phyloP scores from a whole-genome alignment of 495 filamentous ascomycete species.

The Endocarpon pusillum region DNA sequence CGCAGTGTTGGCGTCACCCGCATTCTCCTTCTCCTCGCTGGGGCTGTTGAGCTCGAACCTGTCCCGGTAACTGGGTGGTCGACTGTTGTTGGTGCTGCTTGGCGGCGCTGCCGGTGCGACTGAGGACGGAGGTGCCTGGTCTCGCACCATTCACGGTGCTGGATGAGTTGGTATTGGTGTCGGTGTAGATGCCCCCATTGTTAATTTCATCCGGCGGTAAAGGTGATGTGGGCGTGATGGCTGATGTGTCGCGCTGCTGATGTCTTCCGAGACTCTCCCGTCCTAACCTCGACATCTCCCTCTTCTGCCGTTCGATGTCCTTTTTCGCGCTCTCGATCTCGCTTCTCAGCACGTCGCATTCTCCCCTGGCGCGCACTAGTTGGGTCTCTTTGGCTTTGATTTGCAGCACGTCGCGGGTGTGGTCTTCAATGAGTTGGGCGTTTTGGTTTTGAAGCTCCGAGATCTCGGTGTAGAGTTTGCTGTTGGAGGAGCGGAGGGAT shows the following conservation, averaged over 20 bases:
- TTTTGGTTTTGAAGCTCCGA: constrained; percentile 89
- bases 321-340: constrained; percentile 82
- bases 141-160: constrained; percentile 1
- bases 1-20: constrained; percentile 27
- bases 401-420: constrained; percentile 83
- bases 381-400: constrained; percentile 99
- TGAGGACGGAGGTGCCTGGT: constrained; percentile 1
- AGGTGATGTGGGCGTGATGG: constrained; percentile 19
- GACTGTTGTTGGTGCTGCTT: not conserved
- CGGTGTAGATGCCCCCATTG: constrained; percentile 6
- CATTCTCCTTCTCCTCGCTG: constrained; percentile 74
- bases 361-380: constrained; percentile 51
- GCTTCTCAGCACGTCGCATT: constrained; percentile 26
- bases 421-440: constrained; percentile 90
- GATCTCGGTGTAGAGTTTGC: constrained; percentile 57
- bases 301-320: constrained; percentile 59
- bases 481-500: constrained; percentile 58
- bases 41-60: constrained; percentile 52
- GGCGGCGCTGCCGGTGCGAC: constrained; percentile 14
- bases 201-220: constrained; percentile 17
- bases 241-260: constrained; percentile 26
- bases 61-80: constrained; percentile 20
- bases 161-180: not conserved
- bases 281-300: constrained; percentile 87
- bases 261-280: constrained; percentile 33